Base-by-base conservation (phyloP, 257 asterid genomes). In the Plectranthus barbatus region DNA sequence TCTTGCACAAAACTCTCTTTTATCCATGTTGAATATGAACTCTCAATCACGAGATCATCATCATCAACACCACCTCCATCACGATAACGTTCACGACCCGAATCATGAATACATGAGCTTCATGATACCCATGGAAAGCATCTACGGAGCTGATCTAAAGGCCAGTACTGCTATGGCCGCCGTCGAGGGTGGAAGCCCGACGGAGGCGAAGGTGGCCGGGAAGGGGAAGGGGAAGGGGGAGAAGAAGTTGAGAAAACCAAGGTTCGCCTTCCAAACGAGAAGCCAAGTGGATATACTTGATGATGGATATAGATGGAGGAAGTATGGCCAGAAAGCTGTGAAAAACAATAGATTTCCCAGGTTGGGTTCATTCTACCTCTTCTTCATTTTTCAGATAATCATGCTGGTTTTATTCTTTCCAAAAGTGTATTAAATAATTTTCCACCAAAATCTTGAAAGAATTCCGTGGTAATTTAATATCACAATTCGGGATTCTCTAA, bases 261-360 rank as follows among this genome's bases (percentile, higher is more conserved):
- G 58, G 41, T 68, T 55, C n/a, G 86, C 86, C 11, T 80, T 80
- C 64, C 83, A 77, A 71, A 80, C 86, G 0, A 76, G 86, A 62
- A 80, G 83, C 70, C 86, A 77, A 48, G 86, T 80, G 3, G 86
- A 80, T 65, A 80, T 80, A 60, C 86, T 80, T 36, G 86, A 80
- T n/a, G 86, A 80, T 60, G 86, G 86, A 18, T 80, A 80, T 55
- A 68, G 83, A 58, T 80, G 86, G 86, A 80, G 86, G 60, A 80
- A 80, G 45, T 80, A 80, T 50, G 86, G 86, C 6, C 86, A 80
- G 9, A 80, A 80, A 55, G 86, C 83, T 0, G 86, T 80, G 19
- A 80, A 80, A 72, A 77, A 80, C 72, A 80, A 80, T 62, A 74
- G 64, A 52, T 80, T 80, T 53, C 86, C 86, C 4, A 80, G 86